phyloP scores from a whole-genome alignment of 306 rosid genomes.

The Ammopiptanthus mongolicus region DNA sequence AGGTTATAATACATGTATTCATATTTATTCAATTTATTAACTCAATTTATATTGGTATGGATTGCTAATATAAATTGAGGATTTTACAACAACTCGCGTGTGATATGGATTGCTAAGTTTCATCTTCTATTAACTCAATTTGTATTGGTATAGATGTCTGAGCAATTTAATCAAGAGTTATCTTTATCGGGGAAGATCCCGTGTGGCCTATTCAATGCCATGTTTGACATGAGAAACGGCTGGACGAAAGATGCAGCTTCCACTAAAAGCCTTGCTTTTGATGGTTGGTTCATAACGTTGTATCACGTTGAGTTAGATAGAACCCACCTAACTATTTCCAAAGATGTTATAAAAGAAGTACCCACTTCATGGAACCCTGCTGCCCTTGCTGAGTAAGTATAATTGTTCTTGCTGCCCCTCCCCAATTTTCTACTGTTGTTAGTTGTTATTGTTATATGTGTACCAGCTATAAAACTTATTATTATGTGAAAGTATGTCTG shows the following conservation, averaged over 20 bases:
- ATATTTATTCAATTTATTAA: no score
- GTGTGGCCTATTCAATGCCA: constrained; percentile 47
- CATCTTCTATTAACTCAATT: not conserved
- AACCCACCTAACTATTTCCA: constrained; percentile 32
- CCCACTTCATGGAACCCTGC: constrained; percentile 66
- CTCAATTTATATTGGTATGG: no score
- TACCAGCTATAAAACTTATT: not conserved
- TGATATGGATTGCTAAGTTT: no score
- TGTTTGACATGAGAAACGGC: constrained; percentile 44
- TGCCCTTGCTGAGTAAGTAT: constrained; percentile 59
- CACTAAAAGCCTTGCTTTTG: constrained; percentile 46
- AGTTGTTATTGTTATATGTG: not conserved
- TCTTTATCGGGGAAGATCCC: constrained; percentile 53
- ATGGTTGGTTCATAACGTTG: constrained; percentile 53
- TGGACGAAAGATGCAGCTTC: constrained; percentile 64
- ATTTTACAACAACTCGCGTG: no score
- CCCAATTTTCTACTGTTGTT: not conserved
- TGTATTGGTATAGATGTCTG: constrained; percentile 49
- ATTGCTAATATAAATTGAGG: no score
- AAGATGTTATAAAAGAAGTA: constrained; percentile 45
- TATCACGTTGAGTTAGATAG: constrained; percentile 53
- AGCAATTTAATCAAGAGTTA: constrained; percentile 41
- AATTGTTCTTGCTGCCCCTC: not conserved
- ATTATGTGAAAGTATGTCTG: no score
- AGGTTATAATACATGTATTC: no score